Evolutionary conservation across 306 rosid species (phyloP), one percentile per base, ranked within the genome.

Genomic region (Begonia loranthoides): DNA sequence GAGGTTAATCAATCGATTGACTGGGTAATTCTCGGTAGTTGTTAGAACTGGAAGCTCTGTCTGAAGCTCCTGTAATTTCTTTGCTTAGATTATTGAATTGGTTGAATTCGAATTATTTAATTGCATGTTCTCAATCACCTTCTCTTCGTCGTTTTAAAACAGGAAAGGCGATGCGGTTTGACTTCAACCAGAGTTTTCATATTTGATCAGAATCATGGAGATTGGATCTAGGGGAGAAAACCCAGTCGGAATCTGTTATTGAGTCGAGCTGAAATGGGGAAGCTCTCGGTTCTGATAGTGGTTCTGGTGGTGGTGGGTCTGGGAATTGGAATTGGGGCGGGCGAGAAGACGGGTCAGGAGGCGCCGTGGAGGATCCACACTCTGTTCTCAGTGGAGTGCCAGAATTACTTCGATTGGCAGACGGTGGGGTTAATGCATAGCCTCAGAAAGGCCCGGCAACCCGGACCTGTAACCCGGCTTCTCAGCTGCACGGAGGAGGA

Each of bases 321-420:
- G 55, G 59, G 58, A 34, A 60, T 54, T 40, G 66, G 52, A 28
- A 61, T 17, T 24, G 70, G 51, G 49, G 47, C 67, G 69, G 58
- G 60, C 12, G 51, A 15, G 33, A 76, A 57, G 55, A 69, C 67
- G 55, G 79, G 60, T 63, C 71, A 55, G 58, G 72, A 77, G 66
- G 66, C 74, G 39, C 67, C 81, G 13, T 63, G 79, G 79, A 80
- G 86, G 77, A 51, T 90, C 28, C 99, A 90, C 58, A 90, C 99
- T 2, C 79, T 90, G 39, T 90, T 90, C 82, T 90, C 99, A 52
- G 95, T 86, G 70, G 99, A 90, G 69, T 90, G 99, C 50, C 92
- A 90, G 70, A 71, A 90, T 73, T 90, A 90, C 87, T 90, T 90
- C 67, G 99, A 90, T 71, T 90, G 99, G 99, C 95, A 90, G 54